A percentile compares a stretch with the other conserved stretches of the same genome.
phyloP scores from a whole-genome alignment of 352 stramenopile species.

The Phytophthora brassicae region DNA sequence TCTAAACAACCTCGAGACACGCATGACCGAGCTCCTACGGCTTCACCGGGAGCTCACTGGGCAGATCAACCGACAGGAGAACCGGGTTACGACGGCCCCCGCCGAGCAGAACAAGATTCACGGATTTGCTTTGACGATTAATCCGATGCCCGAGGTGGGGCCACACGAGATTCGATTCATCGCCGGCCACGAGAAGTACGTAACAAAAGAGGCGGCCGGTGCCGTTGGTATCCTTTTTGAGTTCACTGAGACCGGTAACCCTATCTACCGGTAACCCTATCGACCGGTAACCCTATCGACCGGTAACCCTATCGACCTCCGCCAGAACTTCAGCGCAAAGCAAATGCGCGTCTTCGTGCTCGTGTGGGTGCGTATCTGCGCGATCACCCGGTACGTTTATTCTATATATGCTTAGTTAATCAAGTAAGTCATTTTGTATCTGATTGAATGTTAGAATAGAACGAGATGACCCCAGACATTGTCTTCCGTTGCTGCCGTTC shows the following conservation, averaged over 20 bases:
- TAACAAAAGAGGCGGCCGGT: neutral
- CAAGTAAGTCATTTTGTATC: slow-evolving; percentile 3
- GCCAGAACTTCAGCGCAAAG: slow-evolving; percentile 9
- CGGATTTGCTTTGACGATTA: slow-evolving; percentile 3
- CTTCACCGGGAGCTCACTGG: slow-evolving; percentile 1
- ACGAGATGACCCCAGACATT: slow-evolving; percentile 2
- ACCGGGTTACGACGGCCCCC: slow-evolving; percentile 3
- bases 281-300: no score
- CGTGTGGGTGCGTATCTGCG: slow-evolving; percentile 2
- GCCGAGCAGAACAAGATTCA: neutral
- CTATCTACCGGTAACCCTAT: no score
- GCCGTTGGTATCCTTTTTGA: neutral
- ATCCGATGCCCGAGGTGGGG: neutral
- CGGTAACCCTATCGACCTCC: slow-evolving; percentile 9
- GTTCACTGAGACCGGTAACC: slow-evolving; percentile 7
- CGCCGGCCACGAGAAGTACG: neutral
- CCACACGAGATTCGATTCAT: slow-evolving; percentile 1
- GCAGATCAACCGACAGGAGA: slow-evolving; percentile 9
- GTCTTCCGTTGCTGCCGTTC: slow-evolving; percentile 14
- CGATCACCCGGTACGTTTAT: slow-evolving; percentile 3
- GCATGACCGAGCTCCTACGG: neutral
- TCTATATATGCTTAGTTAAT: neutral
- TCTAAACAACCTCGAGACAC: neutral
- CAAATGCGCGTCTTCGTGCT: slow-evolving; percentile 1
- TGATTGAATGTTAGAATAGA: slow-evolving; percentile 11